Conservation (phyloP, 2,329 filamentous ascomycete species). For the Leptodontidium sp. region DNA sequence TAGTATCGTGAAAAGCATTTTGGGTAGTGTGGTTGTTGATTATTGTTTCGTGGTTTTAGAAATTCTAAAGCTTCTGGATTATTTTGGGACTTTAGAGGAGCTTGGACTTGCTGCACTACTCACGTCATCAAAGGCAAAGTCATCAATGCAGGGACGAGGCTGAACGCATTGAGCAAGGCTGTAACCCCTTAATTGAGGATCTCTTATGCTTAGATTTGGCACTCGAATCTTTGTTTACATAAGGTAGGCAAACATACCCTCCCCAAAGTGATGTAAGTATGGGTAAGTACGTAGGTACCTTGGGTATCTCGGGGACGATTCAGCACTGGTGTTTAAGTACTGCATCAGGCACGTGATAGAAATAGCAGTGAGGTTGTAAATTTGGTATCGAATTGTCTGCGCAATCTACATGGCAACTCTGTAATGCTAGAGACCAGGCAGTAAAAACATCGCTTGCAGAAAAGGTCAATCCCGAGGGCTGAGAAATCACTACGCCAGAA, state of each 20-base stretch:
- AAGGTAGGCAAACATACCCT: not conserved
- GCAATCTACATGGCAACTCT: slow-evolving; percentile 37
- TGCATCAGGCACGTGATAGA: not conserved
- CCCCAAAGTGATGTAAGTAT: too few species aligned
- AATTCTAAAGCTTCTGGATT: slow-evolving; percentile 14
- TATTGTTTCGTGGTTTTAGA: not conserved
- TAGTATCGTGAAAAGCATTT: slow-evolving; percentile 31
- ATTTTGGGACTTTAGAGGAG: slow-evolving; percentile 7
- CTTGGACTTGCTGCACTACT: slow-evolving; percentile 15
- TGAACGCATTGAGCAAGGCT: slow-evolving; percentile 14
- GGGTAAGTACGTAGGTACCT: too few species aligned
- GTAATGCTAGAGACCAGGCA: slow-evolving; percentile 26
- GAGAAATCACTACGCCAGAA: slow-evolving; percentile 26
- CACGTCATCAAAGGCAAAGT: slow-evolving; percentile 24
- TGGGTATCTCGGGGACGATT: too few species aligned
- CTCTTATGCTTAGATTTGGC: not conserved
- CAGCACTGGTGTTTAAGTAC: not conserved
- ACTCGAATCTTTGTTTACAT: not conserved
- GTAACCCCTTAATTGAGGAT: slow-evolving; percentile 9
- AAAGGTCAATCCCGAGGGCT: slow-evolving; percentile 35
- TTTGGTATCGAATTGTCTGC: slow-evolving; percentile 39
- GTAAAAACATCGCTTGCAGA: slow-evolving; percentile 39
- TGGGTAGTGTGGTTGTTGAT: not conserved
- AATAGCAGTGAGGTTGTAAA: not conserved
- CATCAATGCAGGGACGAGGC: slow-evolving; percentile 11